Evolutionary conservation across 164 flowering plant species (phyloP).

Genomic region (Nymphaea colorata): DNA sequence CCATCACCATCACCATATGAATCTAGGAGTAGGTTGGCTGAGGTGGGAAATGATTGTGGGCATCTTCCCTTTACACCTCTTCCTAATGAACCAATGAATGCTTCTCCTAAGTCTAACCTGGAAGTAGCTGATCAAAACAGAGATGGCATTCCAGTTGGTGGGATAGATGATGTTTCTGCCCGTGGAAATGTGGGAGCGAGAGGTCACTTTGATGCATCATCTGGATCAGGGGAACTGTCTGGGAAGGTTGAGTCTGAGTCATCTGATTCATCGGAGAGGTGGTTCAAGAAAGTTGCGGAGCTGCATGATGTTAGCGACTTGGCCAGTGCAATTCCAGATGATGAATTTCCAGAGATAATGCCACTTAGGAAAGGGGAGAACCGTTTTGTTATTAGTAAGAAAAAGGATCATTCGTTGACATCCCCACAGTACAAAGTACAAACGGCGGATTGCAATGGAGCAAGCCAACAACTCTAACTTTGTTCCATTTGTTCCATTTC

Average conservation of each 20-base stretch:
- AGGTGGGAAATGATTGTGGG: slow-evolving; percentile 21
- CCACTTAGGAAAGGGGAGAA: slow-evolving; percentile 88
- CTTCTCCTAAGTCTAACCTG: slow-evolving; percentile 19
- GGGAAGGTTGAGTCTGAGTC: slow-evolving; percentile 22
- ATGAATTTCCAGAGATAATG: slow-evolving; percentile 81
- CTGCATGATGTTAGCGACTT: slow-evolving; percentile 52
- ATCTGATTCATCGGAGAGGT: slow-evolving; percentile 52
- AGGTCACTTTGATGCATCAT: slow-evolving; percentile 7
- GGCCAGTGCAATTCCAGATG: slow-evolving; percentile 53
- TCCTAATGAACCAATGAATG: slow-evolving; percentile 48
- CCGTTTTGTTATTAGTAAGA: slow-evolving; percentile 73
- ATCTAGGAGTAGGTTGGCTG: slow-evolving; percentile 2
- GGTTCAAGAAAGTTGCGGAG: slow-evolving; percentile 72
- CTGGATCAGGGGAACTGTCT: slow-evolving; percentile 7
- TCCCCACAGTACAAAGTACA: slow-evolving; percentile 43
- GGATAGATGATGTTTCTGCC: slow-evolving; percentile 4
- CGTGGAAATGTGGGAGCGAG: background rate
- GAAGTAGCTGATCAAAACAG: slow-evolving; percentile 3
- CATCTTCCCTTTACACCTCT: slow-evolving; percentile 67
- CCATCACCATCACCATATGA: slow-evolving; percentile 18
- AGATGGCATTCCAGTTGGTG: slow-evolving; percentile 2
- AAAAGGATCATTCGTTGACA: slow-evolving; percentile 69
- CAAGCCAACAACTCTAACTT: slow-evolving; percentile 39
- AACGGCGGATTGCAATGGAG: slow-evolving; percentile 55
- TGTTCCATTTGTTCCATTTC: slow-evolving; percentile 94